A percentile compares a stretch with the other conserved stretches of the same genome.
phyloP scores from a whole-genome alignment of 1,139 yeast species.

The Scheffersomyces parashehatae region DNA sequence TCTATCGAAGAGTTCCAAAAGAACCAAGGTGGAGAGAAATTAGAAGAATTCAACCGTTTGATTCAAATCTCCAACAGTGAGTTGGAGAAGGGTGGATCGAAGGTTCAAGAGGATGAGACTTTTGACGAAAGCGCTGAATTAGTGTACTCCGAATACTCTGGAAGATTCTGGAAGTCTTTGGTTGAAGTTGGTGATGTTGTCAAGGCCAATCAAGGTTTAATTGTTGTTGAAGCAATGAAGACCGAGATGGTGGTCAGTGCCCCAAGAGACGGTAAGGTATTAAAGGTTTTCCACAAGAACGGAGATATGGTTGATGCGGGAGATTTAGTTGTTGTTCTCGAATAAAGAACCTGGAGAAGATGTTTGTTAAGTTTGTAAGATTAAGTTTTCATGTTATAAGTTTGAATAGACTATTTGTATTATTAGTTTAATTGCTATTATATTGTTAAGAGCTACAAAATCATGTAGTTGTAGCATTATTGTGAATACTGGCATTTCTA shows the following conservation, averaged over 20 bases:
- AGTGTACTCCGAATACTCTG: slow-evolving; percentile 92
- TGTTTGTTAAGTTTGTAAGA: no score
- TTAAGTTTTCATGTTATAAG: no score
- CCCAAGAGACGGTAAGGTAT: slow-evolving; percentile 71
- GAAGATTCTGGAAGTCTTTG: slow-evolving; percentile 93
- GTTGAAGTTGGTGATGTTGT: slow-evolving; percentile 81
- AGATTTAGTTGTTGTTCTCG: slow-evolving; percentile 82
- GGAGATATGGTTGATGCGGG: slow-evolving; percentile 98
- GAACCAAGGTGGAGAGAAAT: slow-evolving; percentile 74
- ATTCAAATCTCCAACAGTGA: slow-evolving; percentile 85
- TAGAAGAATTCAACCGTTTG: slow-evolving; percentile 79
- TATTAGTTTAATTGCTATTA: no score
- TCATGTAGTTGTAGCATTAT: no score
- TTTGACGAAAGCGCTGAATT: slow-evolving; percentile 76
- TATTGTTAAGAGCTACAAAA: no score
- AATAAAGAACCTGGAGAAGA: slow-evolving; percentile 15
- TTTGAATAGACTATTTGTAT: no score
- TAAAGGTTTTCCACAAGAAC: slow-evolving; percentile 73
- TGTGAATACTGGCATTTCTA: no score
- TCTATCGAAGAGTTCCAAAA: slow-evolving; percentile 71
- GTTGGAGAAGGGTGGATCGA: slow-evolving; percentile 51
- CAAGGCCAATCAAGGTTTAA: slow-evolving; percentile 71
- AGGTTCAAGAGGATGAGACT: slow-evolving; percentile 44
- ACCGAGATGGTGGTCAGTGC: slow-evolving; percentile 91
- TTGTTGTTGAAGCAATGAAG: slow-evolving; percentile 97